phyloP scores from a whole-genome alignment of 129 eudicot genomes.

The Smallanthus sonchifolius region DNA sequence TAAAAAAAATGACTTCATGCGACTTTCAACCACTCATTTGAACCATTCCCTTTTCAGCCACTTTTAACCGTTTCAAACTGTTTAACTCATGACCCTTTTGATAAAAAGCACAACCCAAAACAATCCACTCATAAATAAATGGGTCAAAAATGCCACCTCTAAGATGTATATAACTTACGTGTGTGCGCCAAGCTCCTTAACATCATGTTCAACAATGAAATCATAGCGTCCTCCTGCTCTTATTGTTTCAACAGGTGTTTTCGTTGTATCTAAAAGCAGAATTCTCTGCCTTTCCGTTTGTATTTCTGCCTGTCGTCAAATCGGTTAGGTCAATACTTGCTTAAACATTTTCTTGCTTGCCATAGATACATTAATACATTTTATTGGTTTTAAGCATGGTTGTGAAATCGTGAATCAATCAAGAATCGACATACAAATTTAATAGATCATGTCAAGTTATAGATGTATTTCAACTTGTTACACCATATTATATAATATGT shows the following conservation, averaged over 20 bases:
- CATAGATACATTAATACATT: not conserved
- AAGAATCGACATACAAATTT: not conserved
- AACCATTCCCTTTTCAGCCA: not conserved
- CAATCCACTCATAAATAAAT: not conserved
- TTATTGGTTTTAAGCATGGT: conserved; percentile 10
- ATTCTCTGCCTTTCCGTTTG: conserved; percentile 95
- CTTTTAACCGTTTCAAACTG: not conserved
- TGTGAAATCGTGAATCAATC: not conserved
- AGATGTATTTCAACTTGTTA: not conserved
- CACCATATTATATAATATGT: not conserved
- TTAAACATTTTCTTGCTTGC: not conserved
- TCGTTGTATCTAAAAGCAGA: conserved; percentile 87
- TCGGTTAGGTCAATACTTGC: conserved; percentile 14
- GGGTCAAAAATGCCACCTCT: not conserved
- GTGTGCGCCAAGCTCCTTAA: conserved; percentile 97
- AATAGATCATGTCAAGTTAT: not conserved
- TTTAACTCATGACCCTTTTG: not conserved
- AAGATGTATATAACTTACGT: conserved; percentile 55
- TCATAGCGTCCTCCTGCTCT: conserved; percentile 98
- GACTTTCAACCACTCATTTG: not conserved
- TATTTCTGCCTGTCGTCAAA: conserved; percentile 76
- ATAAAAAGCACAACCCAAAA: not conserved
- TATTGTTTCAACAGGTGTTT: conserved; percentile 90
- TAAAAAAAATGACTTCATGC: not conserved
- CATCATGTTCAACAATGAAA: conserved; percentile 97